Percentiles rank a stretch among this genome's conserved stretches.
Evolutionary conservation across 75 land plant species (phyloP).

Genomic region (Cunninghamia lanceolata): DNA sequence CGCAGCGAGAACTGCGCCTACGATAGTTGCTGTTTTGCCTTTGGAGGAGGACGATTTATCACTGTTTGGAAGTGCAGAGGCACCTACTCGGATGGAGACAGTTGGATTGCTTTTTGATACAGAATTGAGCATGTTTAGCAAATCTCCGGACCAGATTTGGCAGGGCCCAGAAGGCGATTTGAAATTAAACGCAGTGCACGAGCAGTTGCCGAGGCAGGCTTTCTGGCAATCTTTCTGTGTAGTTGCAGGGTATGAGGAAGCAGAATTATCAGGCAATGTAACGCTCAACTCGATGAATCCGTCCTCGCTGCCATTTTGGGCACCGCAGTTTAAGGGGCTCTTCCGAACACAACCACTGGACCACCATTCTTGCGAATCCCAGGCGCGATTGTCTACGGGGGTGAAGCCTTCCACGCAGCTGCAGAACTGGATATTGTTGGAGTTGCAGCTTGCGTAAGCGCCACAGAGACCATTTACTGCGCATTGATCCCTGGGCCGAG

Average conservation of each 20-base stretch:
- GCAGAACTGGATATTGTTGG: neutral
- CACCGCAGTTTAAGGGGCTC: conserved; percentile 27
- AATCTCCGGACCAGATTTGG: conserved; percentile 38
- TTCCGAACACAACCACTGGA: conserved; percentile 32
- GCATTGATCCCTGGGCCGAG: neutral
- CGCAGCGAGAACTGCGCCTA: neutral
- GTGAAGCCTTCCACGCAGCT: conserved; percentile 32
- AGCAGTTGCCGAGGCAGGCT: conserved; percentile 39
- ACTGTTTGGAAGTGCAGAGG: neutral
- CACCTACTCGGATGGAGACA: conserved; percentile 11
- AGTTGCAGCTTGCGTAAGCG: conserved; percentile 13
- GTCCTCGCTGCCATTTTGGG: conserved; percentile 14
- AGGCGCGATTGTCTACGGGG: conserved; percentile 12
- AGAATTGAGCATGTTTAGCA: conserved; percentile 25
- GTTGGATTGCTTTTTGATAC: neutral
- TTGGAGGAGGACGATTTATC: neutral
- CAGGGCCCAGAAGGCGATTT: conserved; percentile 3
- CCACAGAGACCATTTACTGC: conserved; percentile 24
- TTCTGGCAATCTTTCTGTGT: conserved; percentile 25
- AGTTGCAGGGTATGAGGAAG: neutral
- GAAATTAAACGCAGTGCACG: conserved; percentile 51
- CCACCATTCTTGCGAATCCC: conserved; percentile 32
- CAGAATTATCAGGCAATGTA: neutral
- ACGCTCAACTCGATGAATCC: conserved; percentile 12
- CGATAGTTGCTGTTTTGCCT: neutral